Percentiles rank a stretch among this genome's conserved stretches.
phyloP scores from a whole-genome alignment of 164 flowering plant genomes.

The Houttuynia cordata region DNA sequence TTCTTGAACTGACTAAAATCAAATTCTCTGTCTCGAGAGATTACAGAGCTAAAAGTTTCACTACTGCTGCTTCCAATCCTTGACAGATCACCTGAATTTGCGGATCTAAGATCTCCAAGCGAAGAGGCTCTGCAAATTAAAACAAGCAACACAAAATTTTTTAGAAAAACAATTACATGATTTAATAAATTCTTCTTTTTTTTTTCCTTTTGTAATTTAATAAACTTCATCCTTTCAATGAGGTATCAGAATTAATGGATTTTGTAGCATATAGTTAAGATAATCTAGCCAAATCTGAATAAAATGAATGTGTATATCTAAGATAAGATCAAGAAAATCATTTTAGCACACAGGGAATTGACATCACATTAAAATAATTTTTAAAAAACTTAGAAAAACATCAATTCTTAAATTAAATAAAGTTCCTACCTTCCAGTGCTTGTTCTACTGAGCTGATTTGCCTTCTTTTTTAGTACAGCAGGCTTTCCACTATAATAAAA shows the following conservation, averaged over 20 bases:
- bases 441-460: conserved; percentile 47
- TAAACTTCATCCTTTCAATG: no score
- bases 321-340: no score
- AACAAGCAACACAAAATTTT: not conserved
- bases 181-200: no score
- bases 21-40: conserved; percentile 40
- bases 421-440: conserved; percentile 53
- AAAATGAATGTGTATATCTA: no score
- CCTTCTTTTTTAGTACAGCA: conserved; percentile 33
- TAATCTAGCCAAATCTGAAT: no score
- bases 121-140: conserved; percentile 50
- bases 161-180: not conserved
- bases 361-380: no score
- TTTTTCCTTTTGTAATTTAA: no score
- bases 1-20: conserved; percentile 25
- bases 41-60: conserved; percentile 33
- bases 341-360: no score
- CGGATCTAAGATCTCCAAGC: conserved; percentile 56
- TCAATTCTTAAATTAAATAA: not conserved
- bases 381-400: no score
- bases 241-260: no score
- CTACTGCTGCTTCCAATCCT: conserved; percentile 44
- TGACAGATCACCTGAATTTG: conserved; percentile 46
- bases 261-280: no score
- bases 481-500: conserved; percentile 88